These are phyloP conservation scores for Talaromyces sp. DNA, from an alignment of 2,329 filamentous ascomycete species.

Conservation along the genomic window DNA sequence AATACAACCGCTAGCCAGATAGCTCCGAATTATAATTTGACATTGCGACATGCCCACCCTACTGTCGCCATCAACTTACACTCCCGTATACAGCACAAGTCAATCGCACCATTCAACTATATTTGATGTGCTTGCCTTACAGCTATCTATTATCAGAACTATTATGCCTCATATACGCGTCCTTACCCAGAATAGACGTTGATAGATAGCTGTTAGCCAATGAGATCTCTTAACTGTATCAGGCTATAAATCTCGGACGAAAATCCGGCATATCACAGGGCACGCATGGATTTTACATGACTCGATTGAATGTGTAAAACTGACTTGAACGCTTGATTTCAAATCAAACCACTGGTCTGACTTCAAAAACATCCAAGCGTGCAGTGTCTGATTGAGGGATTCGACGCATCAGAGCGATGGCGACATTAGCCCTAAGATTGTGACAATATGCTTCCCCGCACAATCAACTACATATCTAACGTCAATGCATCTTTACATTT, in stretches of 20 bases:
- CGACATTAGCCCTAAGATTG: constrained; percentile 13
- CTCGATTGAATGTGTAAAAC: neutral
- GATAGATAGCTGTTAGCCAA: neutral
- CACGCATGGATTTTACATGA: neutral
- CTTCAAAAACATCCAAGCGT: too few species aligned
- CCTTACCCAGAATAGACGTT: neutral
- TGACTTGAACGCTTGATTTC: neutral
- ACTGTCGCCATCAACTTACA: neutral
- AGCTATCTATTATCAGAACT: neutral
- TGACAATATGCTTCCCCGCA: constrained; percentile 1
- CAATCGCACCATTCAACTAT: neutral
- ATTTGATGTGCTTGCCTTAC: neutral
- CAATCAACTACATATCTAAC: neutral
- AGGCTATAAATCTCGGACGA: neutral
- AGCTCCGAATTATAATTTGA: neutral
- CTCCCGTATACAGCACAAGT: neutral
- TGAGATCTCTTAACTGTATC: neutral
- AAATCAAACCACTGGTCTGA: neutral
- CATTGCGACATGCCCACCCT: neutral
- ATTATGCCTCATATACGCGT: neutral
- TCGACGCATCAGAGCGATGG: neutral
- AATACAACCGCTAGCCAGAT: neutral
- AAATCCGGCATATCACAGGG: neutral
- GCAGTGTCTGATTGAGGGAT: neutral
- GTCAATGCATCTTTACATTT: neutral